Conservation (phyloP, 495 filamentous ascomycete species). For the Aspergillus hancockii region DNA sequence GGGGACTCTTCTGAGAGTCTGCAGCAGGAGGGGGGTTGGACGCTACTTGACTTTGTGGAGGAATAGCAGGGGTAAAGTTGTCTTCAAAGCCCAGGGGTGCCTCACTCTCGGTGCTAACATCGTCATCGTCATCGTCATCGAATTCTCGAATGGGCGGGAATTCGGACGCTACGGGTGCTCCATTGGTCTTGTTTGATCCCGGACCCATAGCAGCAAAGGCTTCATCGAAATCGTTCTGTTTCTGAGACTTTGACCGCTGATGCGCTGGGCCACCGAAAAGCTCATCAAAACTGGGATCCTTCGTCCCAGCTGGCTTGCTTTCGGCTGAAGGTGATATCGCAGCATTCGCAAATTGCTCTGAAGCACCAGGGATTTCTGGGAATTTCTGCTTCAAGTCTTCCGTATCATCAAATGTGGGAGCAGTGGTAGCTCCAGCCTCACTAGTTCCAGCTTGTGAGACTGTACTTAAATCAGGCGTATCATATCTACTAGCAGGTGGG, state of each 20-base stretch:
- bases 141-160: slow-evolving; percentile 93
- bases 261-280: slow-evolving; percentile 58
- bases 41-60: slow-evolving; percentile 44
- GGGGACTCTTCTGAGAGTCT: slow-evolving; percentile 64
- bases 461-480: slow-evolving; percentile 57
- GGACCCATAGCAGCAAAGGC: slow-evolving; percentile 45
- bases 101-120: slow-evolving; percentile 72
- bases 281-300: slow-evolving; percentile 49
- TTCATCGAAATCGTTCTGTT: slow-evolving; percentile 55
- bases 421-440: slow-evolving; percentile 30
- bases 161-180: slow-evolving; percentile 52
- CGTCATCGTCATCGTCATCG: slow-evolving; percentile 70
- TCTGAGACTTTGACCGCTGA: slow-evolving; percentile 57
- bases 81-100: slow-evolving; percentile 80
- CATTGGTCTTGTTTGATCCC: slow-evolving; percentile 27
- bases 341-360: slow-evolving; percentile 18
- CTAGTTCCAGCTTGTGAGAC: slow-evolving; percentile 50
- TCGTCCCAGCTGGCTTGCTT: slow-evolving; percentile 24
- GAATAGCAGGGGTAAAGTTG: slow-evolving; percentile 77
- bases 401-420: slow-evolving; percentile 48
- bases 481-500: slow-evolving; percentile 74
- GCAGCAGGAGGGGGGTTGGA: slow-evolving; percentile 44
- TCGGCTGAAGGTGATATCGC: slow-evolving; percentile 23
- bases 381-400: slow-evolving; percentile 30
- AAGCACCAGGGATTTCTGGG: slow-evolving; percentile 27